Evolutionary conservation across 1,284 basidiomycete species (phyloP), one percentile per base, ranked within the genome.

Genomic region (Mycosarcoma maydis): DNA sequence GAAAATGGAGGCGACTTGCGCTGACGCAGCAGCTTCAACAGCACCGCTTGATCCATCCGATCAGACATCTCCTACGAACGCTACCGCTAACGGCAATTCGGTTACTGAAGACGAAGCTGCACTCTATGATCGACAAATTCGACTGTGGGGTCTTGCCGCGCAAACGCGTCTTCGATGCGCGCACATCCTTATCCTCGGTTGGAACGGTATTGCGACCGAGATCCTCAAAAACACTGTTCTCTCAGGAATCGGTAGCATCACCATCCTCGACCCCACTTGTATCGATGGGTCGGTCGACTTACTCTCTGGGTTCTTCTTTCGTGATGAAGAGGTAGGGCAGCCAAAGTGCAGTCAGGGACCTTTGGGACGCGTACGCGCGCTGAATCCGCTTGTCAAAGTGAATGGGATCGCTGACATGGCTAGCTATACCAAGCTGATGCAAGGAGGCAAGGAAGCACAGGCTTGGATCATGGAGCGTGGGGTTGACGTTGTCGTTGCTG

Each of bases 111-210:
- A 90, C 82, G 90, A 92, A 80, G 91, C 90, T 16, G 90, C 90
- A 6, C 84, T 97, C 26, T 98, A 98, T 82, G 95, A 98, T 83
- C 89, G 95, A 34, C 95, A 98, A 84, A 97, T 98, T 84, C 88
- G 96, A 24, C 85, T 98, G 61, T 98, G 95, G 95, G 95, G 96
- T 39, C 87, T 97, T 26, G 95, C 97, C 82, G 95, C 96, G 24
- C 95, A 98, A 83, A 93, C 95, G 83, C 87, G 94, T 77, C 95
- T 98, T 92, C 88, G 94, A 72, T 92, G 91, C 76, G 91, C 94
- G 13, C 91, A 92, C 6, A 91, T 98, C 67, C 85, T 98, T 46
- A 86, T 99, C 39, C 84, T 94, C 30, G 88, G 88, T 22, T 86
- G 98, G 46, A 86, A 88, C 39, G 92, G 93, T 3, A 86, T 92